Evolutionary conservation across 345 rosid genomes (phyloP).

Genomic region (Citrus reticulata): DNA sequence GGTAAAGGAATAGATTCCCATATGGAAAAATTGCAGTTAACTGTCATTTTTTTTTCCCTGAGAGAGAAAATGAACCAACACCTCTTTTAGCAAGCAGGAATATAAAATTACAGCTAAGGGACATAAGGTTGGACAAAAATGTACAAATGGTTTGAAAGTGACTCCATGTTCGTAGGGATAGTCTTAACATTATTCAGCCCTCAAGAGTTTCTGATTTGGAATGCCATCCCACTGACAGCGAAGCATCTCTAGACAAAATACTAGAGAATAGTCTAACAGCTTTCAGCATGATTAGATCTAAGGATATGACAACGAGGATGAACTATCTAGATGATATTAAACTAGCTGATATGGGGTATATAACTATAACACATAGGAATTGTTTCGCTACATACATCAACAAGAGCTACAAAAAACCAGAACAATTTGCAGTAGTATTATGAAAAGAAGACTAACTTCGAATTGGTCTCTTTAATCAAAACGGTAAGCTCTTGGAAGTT

Average conservation of each 20-base stretch:
- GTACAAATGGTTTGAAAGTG: slow-evolving; percentile 26
- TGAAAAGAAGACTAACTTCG: slow-evolving; percentile 30
- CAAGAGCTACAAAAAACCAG: slow-evolving; percentile 8
- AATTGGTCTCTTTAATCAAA: slow-evolving; percentile 30
- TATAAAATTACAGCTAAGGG: slow-evolving; percentile 13
- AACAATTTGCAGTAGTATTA: not conserved
- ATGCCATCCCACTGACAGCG: slow-evolving; percentile 11
- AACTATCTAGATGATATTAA: not conserved
- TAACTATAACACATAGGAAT: not conserved
- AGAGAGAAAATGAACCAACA: slow-evolving; percentile 36
- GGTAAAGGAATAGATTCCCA: slow-evolving; percentile 29
- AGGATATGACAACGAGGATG: not conserved
- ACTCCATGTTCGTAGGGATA: slow-evolving; percentile 17
- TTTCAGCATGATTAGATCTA: not conserved
- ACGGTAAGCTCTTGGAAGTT: slow-evolving; percentile 90
- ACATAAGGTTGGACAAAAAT: slow-evolving; percentile 23
- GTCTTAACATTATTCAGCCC: slow-evolving; percentile 11
- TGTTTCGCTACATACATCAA: slow-evolving; percentile 15
- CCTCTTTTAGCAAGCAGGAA: not conserved
- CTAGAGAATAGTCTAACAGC: not conserved
- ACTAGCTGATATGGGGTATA: not conserved
- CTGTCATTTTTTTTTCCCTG: slow-evolving; percentile 7
- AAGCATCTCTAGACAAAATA: not conserved
- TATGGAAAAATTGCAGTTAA: slow-evolving; percentile 20
- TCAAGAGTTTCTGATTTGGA: slow-evolving; percentile 19